Percentiles rank a stretch among this genome's conserved stretches.
These are phyloP conservation scores for Cladosporium halotolerans DNA, from an alignment of 2,329 filamentous ascomycete genomes.

Conservation along the genomic window DNA sequence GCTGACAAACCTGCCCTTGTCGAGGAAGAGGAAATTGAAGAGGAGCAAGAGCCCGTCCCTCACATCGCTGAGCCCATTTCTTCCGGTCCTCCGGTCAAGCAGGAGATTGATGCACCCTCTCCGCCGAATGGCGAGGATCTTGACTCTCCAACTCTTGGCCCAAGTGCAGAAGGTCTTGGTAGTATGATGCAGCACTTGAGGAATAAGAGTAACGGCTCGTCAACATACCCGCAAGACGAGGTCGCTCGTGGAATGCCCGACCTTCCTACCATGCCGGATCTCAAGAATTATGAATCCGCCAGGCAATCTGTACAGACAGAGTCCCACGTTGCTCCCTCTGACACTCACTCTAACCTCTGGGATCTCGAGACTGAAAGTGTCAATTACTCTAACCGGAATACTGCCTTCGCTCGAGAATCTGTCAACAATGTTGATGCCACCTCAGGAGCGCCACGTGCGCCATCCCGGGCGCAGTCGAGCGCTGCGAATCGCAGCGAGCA, in stretches of 20 bases:
- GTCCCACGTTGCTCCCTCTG: constrained; percentile 42
- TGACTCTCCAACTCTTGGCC: constrained; percentile 69
- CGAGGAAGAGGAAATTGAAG: constrained; percentile 26
- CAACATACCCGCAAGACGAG: constrained; percentile 52
- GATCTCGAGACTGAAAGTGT: constrained; percentile 44
- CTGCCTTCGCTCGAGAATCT: neutral
- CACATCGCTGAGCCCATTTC: neutral
- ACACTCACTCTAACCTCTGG: constrained; percentile 50
- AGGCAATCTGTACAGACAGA: constrained; percentile 17
- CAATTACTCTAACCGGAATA: constrained; percentile 22
- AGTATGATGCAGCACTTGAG: constrained; percentile 62
- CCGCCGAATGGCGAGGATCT: neutral
- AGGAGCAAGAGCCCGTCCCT: neutral
- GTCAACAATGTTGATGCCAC: neutral
- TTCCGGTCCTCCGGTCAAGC: neutral
- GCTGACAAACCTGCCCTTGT: constrained; percentile 12
- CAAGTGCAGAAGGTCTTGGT: constrained; percentile 58
- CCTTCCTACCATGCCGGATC: constrained; percentile 19
- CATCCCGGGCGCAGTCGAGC: constrained; percentile 5
- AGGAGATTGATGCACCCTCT: neutral
- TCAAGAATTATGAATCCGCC: constrained; percentile 16
- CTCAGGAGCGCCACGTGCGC: neutral
- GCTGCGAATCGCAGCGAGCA: neutral
- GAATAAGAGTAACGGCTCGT: constrained; percentile 73
- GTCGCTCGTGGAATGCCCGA: constrained; percentile 33